Base-by-base conservation (phyloP, 2,329 filamentous ascomycete species). In the Chaetomiaceae sp. region DNA sequence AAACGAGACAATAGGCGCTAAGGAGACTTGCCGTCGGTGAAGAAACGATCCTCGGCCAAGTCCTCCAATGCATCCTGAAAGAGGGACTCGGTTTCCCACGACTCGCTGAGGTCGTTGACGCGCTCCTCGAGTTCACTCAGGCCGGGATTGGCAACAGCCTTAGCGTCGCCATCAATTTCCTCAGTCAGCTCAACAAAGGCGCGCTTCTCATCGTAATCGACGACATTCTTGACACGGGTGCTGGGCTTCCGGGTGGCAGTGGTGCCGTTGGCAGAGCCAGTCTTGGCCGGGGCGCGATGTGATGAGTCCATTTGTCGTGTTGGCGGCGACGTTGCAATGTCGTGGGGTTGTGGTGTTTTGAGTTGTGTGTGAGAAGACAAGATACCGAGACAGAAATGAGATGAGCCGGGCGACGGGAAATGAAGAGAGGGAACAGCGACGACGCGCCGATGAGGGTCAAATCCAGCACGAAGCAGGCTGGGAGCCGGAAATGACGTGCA, bases 11-110 rank as follows among this genome's bases (percentile, higher is more conserved):
- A 25, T 19, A 52, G 47, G 54, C 55, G 27, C 14, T 31, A 54
- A 8, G 31, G 23, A 50, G 51, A 58, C 70, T 70, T 65, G 78
- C 79, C 73, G 64, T 76, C 73, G 51, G 63, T 64, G 34, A 67
- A 62, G 60, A 68, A 73, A 57, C 75, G 72, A 62, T 80, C 77
- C 54, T 83, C 76, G 40, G 72, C 72, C 57, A 85, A 66, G 53
- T 82, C 77, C 51, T 84, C 79, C 49, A 87, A 72, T 31, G 77
- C 74, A 62, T 86, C 83, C 57, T 82, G 82, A 57, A 83, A 83
- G 2, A 87, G 69, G 23, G 82, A 86, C 59, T 85, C 79, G 6
- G 77, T 79, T 61, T 85, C 83, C 82, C 82, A 85, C 12, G 76
- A 76, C 47, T 81, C 78, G 53, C 71, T 71, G 4, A 75, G 72